phyloP scores from a whole-genome alignment of 202 grass and related monocot genomes.

The Brachypodium distachyon region DNA sequence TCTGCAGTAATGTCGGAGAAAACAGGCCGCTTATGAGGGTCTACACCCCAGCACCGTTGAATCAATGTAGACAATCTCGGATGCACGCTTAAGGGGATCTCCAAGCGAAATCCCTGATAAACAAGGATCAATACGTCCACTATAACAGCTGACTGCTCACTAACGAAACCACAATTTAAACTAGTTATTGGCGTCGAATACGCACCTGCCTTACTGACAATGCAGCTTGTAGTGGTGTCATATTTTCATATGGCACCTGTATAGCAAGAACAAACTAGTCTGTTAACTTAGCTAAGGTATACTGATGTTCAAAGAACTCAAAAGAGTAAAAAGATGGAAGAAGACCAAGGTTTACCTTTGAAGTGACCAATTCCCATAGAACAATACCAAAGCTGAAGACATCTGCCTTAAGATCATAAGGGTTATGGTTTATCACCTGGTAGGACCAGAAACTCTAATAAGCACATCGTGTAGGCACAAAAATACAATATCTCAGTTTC shows the following conservation, averaged over 20 bases:
- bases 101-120: constrained; percentile 69
- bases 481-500: background rate
- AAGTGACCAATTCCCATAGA: constrained; percentile 77
- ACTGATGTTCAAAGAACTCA: background rate
- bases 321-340: background rate
- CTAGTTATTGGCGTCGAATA: background rate
- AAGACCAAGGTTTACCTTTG: constrained; percentile 49
- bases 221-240: constrained; percentile 94
- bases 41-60: constrained; percentile 59
- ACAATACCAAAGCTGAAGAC: constrained; percentile 93
- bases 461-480: background rate
- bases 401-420: constrained; percentile 78
- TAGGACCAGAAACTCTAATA: background rate
- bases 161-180: background rate
- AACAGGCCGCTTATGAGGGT: constrained; percentile 42
- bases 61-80: constrained; percentile 52
- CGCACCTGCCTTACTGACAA: constrained; percentile 84
- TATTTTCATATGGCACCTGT: constrained; percentile 77
- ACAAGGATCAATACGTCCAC: constrained; percentile 10
- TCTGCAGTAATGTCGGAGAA: constrained; percentile 65
- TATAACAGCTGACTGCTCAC: background rate
- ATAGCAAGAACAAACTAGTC: constrained; percentile 13
- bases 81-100: constrained; percentile 42
- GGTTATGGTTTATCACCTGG: constrained; percentile 90
- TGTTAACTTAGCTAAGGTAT: background rate